A percentile compares a stretch with the other conserved stretches of the same genome.
phyloP scores from a whole-genome alignment of 129 eudicot genomes.

The Centella asiatica region DNA sequence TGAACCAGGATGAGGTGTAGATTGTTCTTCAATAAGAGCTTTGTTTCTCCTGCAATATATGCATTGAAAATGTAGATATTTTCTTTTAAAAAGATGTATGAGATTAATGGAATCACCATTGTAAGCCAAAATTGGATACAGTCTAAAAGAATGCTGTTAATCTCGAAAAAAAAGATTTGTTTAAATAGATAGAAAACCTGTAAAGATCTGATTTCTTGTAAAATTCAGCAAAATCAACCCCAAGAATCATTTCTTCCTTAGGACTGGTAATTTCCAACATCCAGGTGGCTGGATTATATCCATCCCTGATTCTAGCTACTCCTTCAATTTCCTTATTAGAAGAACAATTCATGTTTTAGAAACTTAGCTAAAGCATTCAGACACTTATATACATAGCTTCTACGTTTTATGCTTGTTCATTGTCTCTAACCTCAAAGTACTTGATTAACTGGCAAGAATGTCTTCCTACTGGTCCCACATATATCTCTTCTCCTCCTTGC shows the following conservation, averaged over 20 bases:
- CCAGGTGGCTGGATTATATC: constrained; percentile 87
- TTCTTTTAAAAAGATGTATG: too few relatives aligned
- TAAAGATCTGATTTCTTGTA: constrained; percentile 52
- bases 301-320: constrained; percentile 44
- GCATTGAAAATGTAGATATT: not conserved
- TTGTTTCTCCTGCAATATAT: constrained; percentile 13
- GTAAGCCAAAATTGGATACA: too few relatives aligned
- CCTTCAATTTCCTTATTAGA: constrained; percentile 30
- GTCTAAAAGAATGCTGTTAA: too few relatives aligned
- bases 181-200: constrained; percentile 17
- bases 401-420: not conserved
- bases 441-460: constrained; percentile 52
- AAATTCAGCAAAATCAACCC: constrained; percentile 48
- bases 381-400: not conserved
- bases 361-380: not conserved
- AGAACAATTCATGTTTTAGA: constrained; percentile 2
- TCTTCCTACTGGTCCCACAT: constrained; percentile 66
- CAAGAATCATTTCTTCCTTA: constrained; percentile 49
- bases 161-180: too few relatives aligned
- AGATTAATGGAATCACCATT: too few relatives aligned
- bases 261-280: constrained; percentile 66
- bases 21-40: constrained; percentile 1
- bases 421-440: constrained; percentile 46
- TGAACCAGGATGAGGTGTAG: constrained; percentile 7
- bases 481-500: constrained; percentile 72